Evolutionary conservation across 306 rosid genomes (phyloP).

Genomic region (Neltuma alba): DNA sequence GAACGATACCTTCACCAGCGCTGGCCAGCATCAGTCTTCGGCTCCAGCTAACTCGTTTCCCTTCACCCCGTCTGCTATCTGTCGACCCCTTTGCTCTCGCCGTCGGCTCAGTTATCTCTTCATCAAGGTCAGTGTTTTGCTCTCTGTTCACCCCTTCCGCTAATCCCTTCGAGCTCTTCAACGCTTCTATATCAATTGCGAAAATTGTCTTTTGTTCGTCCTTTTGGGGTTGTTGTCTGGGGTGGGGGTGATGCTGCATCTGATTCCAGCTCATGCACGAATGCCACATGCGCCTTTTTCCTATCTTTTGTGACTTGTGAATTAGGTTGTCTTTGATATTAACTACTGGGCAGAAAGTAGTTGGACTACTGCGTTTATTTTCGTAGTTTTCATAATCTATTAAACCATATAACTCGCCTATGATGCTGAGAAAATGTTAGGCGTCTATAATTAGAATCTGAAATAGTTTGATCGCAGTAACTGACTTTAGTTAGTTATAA

Average conservation of each 20-base stretch:
- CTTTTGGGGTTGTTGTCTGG: neutral
- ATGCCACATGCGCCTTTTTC: too few species aligned
- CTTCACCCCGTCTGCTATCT: too few species aligned
- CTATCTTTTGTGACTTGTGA: neutral
- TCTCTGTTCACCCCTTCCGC: conserved; percentile 37
- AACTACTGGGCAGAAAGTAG: too few species aligned
- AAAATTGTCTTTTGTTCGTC: neutral
- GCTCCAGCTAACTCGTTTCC: too few species aligned
- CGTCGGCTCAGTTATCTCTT: neutral
- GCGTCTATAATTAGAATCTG: neutral
- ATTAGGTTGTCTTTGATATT: too few species aligned
- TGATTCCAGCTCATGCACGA: too few species aligned
- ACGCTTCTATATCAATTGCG: neutral
- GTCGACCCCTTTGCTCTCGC: too few species aligned
- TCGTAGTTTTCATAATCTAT: neutral
- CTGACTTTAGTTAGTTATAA: neutral
- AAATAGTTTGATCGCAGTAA: neutral
- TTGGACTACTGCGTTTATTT: neutral
- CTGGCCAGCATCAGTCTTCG: too few species aligned
- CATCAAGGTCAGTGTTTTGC: neutral
- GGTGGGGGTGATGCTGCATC: neutral
- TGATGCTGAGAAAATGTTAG: neutral
- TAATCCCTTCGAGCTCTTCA: conserved; percentile 81
- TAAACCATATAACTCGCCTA: neutral
- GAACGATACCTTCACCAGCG: too few species aligned